Base-by-base conservation (phyloP, 805 yeast species). In the Candida multigemmis region DNA sequence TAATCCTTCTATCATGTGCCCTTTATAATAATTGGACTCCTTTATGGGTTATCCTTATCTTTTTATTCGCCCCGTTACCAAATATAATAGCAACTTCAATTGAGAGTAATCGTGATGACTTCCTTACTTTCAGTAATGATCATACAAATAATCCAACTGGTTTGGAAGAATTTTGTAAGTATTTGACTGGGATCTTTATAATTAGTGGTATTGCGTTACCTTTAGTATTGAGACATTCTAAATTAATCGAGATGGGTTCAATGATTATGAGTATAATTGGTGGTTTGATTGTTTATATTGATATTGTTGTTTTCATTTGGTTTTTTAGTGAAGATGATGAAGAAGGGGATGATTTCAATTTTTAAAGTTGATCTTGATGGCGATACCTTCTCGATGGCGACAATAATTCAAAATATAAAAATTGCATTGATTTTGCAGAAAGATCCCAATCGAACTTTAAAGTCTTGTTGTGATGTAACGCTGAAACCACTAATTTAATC, bases 151-250 rank as follows among this genome's bases (percentile, higher is more conserved):
- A 46, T 13, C 60, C 65, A 5, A 40, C 56, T 22, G 41, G 64
- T 6, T 41, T 62, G 26, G 57, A 52, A 37, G 68, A 62, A 31
- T 39, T 50, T 23, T 49, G 63, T 32, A 58, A 60, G 36, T 53
- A 42, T 23, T 24, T 53, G 13, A 61, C 68, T 2, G 67, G 68
- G 16, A 42, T 54, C 16, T 46, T 62, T 33, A 49, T 62, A 14
- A 50, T 62, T 14, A 59, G 66, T 35, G 68, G 68, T n/a, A 47
- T 60, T 11, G 48, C 63, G n/a, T 51, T 62, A 34, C 68, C 68
- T 4, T 37, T 62, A 23, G 50, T 56, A 5, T 48, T 62, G 22
- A 58, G 52, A 40, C 68, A 60, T 39, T 46, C 57, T 19, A 25
- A 40, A 16, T 30, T 60, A 28, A 58, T 61, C 21, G 49, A 51